phyloP scores from a whole-genome alignment of 768 basidiomycete species.

The Termitomyces sp. region DNA sequence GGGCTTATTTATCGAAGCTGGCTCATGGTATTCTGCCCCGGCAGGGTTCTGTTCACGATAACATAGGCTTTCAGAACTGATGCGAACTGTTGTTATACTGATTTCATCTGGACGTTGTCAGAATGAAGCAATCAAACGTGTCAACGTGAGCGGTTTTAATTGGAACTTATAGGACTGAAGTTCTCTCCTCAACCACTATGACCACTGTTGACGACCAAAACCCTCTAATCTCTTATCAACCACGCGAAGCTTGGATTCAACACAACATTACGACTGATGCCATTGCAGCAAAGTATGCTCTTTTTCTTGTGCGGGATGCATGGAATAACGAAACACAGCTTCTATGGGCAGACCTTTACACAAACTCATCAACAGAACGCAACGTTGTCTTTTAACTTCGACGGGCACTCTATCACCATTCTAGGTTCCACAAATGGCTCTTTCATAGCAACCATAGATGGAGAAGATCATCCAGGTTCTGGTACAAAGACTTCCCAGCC shows the following conservation, averaged over 20 bases:
- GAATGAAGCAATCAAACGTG: too few relatives aligned
- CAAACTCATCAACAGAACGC: neutral
- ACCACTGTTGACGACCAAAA: conserved; percentile 3
- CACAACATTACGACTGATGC: neutral
- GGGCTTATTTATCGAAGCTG: neutral
- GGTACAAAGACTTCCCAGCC: neutral
- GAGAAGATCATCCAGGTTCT: neutral
- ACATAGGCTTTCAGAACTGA: neutral
- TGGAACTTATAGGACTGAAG: neutral
- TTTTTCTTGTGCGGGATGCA: neutral
- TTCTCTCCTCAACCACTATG: neutral
- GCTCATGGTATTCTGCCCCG: neutral
- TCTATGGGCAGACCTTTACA: conserved; percentile 1
- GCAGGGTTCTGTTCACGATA: neutral
- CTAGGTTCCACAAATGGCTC: conserved; percentile 2
- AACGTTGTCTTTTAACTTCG: conserved; percentile 1
- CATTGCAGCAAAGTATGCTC: conserved; percentile 1
- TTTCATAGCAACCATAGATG: conserved; percentile 1
- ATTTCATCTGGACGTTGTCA: too few relatives aligned
- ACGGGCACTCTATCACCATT: neutral
- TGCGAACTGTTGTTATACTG: neutral
- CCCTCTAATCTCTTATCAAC: conserved; percentile 3
- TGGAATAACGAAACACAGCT: neutral
- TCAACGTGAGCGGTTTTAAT: neutral
- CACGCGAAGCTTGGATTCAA: conserved; percentile 3